phyloP scores from a whole-genome alignment of 345 rosid genomes.

The Citrus trifoliata region DNA sequence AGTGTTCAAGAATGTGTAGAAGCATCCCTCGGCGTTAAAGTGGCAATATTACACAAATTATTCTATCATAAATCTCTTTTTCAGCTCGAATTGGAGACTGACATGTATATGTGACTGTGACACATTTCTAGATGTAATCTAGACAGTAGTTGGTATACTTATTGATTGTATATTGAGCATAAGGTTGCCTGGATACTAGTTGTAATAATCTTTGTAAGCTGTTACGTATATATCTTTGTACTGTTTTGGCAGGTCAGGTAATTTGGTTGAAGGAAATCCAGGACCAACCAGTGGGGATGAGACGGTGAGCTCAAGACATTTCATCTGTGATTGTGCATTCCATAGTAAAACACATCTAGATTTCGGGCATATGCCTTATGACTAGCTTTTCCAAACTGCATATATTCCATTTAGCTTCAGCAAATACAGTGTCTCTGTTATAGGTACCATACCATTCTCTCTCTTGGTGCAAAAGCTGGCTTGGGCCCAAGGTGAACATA shows the following conservation, averaged over 20 bases:
- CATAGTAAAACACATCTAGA: not conserved
- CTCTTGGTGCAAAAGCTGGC: slow-evolving; percentile 97
- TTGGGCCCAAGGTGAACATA: slow-evolving; percentile 82
- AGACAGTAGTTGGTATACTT: not conserved
- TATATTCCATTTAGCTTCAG: not conserved
- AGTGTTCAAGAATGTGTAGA: not conserved
- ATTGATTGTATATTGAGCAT: not conserved
- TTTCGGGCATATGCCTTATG: not conserved
- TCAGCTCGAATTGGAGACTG: not conserved
- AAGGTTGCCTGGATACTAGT: not conserved
- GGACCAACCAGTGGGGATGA: slow-evolving; percentile 93
- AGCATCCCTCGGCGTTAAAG: not conserved
- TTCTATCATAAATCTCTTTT: not conserved
- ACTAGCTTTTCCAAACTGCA: slow-evolving; percentile 1
- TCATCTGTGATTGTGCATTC: slow-evolving; percentile 10
- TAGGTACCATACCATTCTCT: slow-evolving; percentile 97
- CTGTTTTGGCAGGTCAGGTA: slow-evolving; percentile 74
- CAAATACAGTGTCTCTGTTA: slow-evolving; percentile 9
- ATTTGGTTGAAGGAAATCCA: slow-evolving; percentile 82
- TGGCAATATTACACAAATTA: not conserved
- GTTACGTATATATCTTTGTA: slow-evolving; percentile 4
- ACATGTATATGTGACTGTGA: not conserved
- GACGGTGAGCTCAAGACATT: slow-evolving; percentile 52
- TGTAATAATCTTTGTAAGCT: not conserved
- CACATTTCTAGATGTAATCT: not conserved